Conservation (phyloP, 78 protist genomes). For the Thecamonas trahens region DNA sequence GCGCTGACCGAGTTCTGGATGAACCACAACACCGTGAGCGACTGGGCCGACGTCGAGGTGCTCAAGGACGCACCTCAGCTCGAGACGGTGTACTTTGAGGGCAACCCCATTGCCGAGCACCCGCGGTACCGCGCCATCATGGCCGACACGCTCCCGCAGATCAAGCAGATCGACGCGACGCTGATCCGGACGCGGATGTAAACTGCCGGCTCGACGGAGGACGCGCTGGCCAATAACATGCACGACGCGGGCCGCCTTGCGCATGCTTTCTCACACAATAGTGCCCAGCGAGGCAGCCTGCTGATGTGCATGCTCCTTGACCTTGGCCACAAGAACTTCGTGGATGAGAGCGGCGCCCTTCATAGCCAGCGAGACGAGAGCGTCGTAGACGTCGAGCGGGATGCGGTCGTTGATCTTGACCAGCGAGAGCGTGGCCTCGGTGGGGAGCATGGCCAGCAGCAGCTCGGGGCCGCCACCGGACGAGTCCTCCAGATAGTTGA, state of each 20-base stretch:
- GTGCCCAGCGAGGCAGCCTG: too few relatives aligned
- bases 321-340: too few relatives aligned
- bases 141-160: not conserved
- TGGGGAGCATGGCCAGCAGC: conserved; percentile 53
- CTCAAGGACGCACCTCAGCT: not conserved
- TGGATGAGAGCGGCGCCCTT: too few relatives aligned
- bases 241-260: too few relatives aligned
- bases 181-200: too few relatives aligned
- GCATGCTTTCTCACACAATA: too few relatives aligned
- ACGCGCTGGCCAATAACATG: too few relatives aligned
- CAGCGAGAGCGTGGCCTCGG: conserved; percentile 28
- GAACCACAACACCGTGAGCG: not conserved
- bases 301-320: too few relatives aligned
- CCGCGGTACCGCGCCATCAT: not conserved
- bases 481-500: conserved; percentile 56
- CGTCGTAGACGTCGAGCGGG: conserved; percentile 50
- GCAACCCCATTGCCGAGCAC: conserved; percentile 20
- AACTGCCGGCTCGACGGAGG: too few relatives aligned
- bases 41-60: not conserved
- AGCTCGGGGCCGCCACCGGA: conserved; percentile 71
- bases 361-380: too few relatives aligned
- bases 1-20: conserved; percentile 24
- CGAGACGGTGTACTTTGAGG: conserved; percentile 11
- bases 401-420: conserved; percentile 55
- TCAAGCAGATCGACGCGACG: not conserved